Conservation (phyloP, 305 asterid genomes). For the Plantago rigida region DNA sequence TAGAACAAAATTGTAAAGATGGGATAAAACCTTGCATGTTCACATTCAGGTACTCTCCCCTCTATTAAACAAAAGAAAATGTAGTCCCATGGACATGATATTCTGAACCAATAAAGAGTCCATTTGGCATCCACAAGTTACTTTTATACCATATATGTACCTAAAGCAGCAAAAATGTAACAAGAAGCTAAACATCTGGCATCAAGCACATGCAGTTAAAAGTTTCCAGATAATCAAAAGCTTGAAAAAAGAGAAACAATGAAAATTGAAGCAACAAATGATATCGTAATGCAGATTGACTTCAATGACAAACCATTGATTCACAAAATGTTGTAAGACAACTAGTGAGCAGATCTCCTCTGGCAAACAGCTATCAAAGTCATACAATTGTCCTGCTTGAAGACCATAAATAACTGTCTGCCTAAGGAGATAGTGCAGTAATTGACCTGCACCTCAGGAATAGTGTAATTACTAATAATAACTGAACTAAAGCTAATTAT, state of each 20-base stretch:
- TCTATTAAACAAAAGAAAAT: no score
- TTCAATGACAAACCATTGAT: neutral
- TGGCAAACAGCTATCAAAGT: no score
- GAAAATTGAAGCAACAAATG: no score
- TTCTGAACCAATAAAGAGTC: neutral
- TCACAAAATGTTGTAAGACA: slow-evolving; percentile 16
- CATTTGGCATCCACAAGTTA: neutral
- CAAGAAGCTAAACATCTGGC: no score
- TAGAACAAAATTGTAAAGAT: no score
- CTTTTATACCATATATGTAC: no score
- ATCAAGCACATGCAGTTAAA: no score
- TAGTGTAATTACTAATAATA: neutral
- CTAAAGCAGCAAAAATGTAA: no score
- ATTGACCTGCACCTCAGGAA: slow-evolving; percentile 26
- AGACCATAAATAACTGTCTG: slow-evolving; percentile 16
- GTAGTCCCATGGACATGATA: neutral
- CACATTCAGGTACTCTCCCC: no score
- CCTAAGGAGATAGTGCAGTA: slow-evolving; percentile 29
- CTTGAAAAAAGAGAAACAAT: neutral
- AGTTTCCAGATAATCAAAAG: neutral
- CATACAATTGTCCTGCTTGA: neutral
- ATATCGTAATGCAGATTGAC: neutral
- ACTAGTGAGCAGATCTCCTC: slow-evolving; percentile 32
- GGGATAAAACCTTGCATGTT: no score
- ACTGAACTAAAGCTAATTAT: neutral